phyloP scores from a whole-genome alignment of 2,329 filamentous ascomycete species.

The Dactylellina drechsleri region DNA sequence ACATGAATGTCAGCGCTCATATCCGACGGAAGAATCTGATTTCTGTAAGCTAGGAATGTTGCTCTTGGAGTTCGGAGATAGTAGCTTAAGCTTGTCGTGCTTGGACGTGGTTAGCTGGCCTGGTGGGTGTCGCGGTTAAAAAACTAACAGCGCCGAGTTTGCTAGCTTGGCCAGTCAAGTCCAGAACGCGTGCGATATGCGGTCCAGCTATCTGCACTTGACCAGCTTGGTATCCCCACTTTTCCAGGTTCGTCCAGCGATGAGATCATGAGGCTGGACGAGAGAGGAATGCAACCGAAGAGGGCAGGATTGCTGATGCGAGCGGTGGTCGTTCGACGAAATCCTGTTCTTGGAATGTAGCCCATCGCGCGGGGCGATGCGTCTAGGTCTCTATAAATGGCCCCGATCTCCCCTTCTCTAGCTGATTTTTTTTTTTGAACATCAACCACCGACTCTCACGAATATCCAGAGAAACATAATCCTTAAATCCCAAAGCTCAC shows the following conservation, averaged over 20 bases:
- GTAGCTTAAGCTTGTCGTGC: neutral
- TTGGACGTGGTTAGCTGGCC: neutral
- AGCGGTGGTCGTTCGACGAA: constrained; percentile 13
- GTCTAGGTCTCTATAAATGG: constrained; percentile 37
- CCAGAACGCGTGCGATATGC: constrained; percentile 19
- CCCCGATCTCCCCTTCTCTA: constrained; percentile 22
- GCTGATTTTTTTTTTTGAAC: neutral
- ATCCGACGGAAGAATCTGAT: constrained; percentile 19
- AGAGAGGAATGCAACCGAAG: constrained; percentile 10
- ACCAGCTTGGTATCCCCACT: constrained; percentile 28
- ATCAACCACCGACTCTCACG: neutral
- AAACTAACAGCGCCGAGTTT: constrained; percentile 2
- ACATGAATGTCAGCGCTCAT: constrained; percentile 11
- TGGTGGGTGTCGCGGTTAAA: neutral
- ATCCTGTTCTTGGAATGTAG: constrained; percentile 20
- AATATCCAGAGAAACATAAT: neutral
- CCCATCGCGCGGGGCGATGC: neutral
- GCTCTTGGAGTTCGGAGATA: constrained; percentile 33
- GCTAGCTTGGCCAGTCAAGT: constrained; percentile 5
- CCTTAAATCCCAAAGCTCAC: neutral
- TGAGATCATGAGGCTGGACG: constrained; percentile 31
- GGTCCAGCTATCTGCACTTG: constrained; percentile 9
- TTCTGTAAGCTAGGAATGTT: constrained; percentile 6
- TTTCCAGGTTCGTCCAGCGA: constrained; percentile 19
- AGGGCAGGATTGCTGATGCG: constrained; percentile 36